Evolutionary conservation across 257 asterid species (phyloP), one percentile per base, ranked within the genome.

Genomic region (Solanum pinnatisectum): DNA sequence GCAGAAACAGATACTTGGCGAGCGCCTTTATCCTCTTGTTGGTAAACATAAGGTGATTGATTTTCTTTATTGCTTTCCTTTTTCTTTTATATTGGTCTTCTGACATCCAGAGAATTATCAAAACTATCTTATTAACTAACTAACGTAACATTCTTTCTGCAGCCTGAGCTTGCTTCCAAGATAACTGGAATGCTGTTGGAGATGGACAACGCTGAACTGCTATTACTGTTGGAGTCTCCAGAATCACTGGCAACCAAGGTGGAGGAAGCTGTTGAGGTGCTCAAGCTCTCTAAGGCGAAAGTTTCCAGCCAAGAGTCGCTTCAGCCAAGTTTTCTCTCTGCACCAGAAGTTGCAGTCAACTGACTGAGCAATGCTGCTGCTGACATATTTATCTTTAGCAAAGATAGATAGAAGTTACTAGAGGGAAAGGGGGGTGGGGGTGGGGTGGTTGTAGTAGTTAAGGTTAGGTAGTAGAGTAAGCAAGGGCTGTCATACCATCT

Each of bases 151-250:
- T 79, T 7, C 3, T 84, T 59, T 46, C 15, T 87, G 35, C 60
- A 96, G 98, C 96, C 98, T 88, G 98, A 94, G 42, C 92, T 92
- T 52, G 96, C 95, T 74, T 92, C 94, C 76, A 96, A 96, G 93
- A 93, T 96, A 89, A 96, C 98, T 20, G 98, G 99, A 76, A 96
- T 96, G 99, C 95, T 96, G 35, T 60, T 96, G 94, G 99, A 96
- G 95, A 96, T 96, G 98, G 98, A 96, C 91, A 96, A 95, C 82
- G 82, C 97, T 0, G 98, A 96, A 90, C 92, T 96, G 2, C 91
- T 96, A 4, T 88, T 93, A 22, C 67, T 96, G n/a, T 73, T 96
- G 87, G 98, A 96, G 87, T 95, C 99, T 40, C 94, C 98, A 0
- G 98, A 95, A 82, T 90, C 95, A 3, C 91, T 95, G 49, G 90